A percentile compares a stretch with the other conserved stretches of the same genome.
Conservation (phyloP, 2,329 filamentous ascomycete genomes). For the Simplicillium sp. region DNA sequence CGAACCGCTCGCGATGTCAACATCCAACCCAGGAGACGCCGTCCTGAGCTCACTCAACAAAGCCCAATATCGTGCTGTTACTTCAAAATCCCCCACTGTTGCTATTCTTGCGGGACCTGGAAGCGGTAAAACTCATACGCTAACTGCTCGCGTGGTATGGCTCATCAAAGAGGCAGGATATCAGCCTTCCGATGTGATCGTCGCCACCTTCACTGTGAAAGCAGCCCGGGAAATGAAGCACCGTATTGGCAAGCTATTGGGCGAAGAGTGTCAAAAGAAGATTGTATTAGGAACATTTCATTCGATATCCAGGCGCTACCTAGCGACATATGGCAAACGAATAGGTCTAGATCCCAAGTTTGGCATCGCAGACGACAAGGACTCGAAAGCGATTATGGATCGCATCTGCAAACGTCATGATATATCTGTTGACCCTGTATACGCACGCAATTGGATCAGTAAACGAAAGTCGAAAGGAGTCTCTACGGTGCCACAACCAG, state of each 20-base stretch:
- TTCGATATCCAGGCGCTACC: conserved; percentile 78
- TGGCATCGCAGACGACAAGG: conserved; percentile 78
- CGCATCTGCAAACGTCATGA: conserved; percentile 71
- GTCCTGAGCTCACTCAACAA: conserved; percentile 42
- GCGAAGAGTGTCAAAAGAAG: conserved; percentile 62
- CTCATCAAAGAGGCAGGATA: conserved; percentile 64
- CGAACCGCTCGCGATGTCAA: background rate
- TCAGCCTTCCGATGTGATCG: conserved; percentile 78
- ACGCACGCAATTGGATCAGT: conserved; percentile 68
- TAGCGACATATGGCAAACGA: conserved; percentile 72
- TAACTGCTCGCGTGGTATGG: conserved; percentile 87
- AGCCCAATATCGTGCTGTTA: conserved; percentile 47
- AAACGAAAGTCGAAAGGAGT: conserved; percentile 51
- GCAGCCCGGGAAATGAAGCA: conserved; percentile 90
- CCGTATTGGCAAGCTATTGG: conserved; percentile 73
- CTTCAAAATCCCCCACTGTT: conserved; percentile 42
- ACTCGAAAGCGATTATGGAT: conserved; percentile 70
- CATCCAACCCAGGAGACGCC: conserved; percentile 3
- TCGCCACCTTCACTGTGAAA: conserved; percentile 96
- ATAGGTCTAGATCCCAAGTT: conserved; percentile 80
- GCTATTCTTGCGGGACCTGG: conserved; percentile 60
- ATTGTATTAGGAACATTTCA: conserved; percentile 91
- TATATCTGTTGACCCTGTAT: conserved; percentile 57
- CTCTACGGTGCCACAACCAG: conserved; percentile 29
- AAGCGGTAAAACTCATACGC: conserved; percentile 87